Evolutionary conservation across 2,329 filamentous ascomycete species (phyloP).

Genomic region (Cryphonectria naterciae): DNA sequence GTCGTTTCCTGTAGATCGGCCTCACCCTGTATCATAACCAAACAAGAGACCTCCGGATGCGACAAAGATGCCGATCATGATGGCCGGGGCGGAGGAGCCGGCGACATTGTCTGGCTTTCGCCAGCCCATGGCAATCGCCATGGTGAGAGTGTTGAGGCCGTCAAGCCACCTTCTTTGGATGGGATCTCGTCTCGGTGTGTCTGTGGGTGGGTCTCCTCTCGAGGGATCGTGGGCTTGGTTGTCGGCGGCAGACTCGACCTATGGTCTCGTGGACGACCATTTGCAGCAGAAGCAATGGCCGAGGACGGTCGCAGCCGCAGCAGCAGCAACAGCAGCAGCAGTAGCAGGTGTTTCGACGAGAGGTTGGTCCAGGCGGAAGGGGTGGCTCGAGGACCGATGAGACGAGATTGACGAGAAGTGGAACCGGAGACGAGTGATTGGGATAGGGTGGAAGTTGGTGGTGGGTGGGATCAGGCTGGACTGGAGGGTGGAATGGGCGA

Average conservation of each 20-base stretch:
- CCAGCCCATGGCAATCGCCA: conserved; percentile 71
- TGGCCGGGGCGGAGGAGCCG: conserved; percentile 72
- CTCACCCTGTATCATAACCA: conserved; percentile 72
- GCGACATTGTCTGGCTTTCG: conserved; percentile 76
- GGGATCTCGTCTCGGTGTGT: conserved; percentile 11
- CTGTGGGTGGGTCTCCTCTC: conserved; percentile 2
- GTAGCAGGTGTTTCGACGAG: not conserved
- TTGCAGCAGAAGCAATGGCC: conserved; percentile 22
- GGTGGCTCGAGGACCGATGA: conserved; percentile 4
- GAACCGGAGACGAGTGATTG: not conserved
- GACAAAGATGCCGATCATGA: conserved; percentile 74
- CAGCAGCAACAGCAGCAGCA: not conserved
- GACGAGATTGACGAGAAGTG: conserved; percentile 3
- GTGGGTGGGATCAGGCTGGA: not conserved
- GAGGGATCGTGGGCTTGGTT: conserved; percentile 4
- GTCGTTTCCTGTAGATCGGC: not conserved
- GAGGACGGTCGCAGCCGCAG: not conserved
- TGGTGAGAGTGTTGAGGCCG: conserved; percentile 54
- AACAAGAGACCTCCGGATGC: conserved; percentile 71
- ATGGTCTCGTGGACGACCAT: conserved; percentile 26
- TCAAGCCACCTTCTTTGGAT: conserved; percentile 50
- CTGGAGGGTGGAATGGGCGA: not conserved
- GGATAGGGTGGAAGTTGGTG: not conserved
- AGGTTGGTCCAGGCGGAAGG: not conserved
- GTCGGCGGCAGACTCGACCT: conserved; percentile 24